Percentiles rank a stretch among this genome's conserved stretches.
These are phyloP conservation scores for Kwoniella dendrophila DNA, from an alignment of 768 basidiomycete species.

Conservation along the genomic window DNA sequence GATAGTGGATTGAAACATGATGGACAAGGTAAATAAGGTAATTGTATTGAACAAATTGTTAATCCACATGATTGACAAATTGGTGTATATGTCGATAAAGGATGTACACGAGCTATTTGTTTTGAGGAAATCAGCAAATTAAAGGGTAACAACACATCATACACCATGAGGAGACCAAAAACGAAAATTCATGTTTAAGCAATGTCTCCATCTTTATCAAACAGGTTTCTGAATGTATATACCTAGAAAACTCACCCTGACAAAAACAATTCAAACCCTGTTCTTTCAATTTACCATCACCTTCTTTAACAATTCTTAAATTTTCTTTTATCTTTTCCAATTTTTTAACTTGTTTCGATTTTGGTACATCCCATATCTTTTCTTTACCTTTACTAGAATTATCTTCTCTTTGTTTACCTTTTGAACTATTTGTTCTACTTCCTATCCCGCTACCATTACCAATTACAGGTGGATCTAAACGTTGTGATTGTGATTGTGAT, in stretches of 20 bases:
- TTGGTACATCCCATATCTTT: slow-evolving; percentile 49
- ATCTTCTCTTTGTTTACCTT: slow-evolving; percentile 27
- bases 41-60: slow-evolving; percentile 53
- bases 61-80: slow-evolving; percentile 55
- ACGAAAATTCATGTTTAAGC: no score
- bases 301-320: slow-evolving; percentile 32
- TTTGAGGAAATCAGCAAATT: neutral
- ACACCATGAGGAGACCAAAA: no score
- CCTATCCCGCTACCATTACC: slow-evolving; percentile 6
- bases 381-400: no score
- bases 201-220: no score
- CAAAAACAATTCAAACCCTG: slow-evolving; percentile 47
- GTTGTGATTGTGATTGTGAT: neutral
- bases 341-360: slow-evolving; percentile 40
- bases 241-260: slow-evolving; percentile 43
- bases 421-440: slow-evolving; percentile 16
- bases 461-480: neutral
- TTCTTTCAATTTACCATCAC: slow-evolving; percentile 34
- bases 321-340: slow-evolving; percentile 43
- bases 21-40: slow-evolving; percentile 55
- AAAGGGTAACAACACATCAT: no score
- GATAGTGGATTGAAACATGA: slow-evolving; percentile 46
- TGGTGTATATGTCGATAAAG: slow-evolving; percentile 54
- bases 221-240: neutral
- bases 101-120: slow-evolving; percentile 49